Evolutionary conservation across 1,139 yeast genomes (phyloP).

Genomic region (Yamadazyma pseudoaaseri): DNA sequence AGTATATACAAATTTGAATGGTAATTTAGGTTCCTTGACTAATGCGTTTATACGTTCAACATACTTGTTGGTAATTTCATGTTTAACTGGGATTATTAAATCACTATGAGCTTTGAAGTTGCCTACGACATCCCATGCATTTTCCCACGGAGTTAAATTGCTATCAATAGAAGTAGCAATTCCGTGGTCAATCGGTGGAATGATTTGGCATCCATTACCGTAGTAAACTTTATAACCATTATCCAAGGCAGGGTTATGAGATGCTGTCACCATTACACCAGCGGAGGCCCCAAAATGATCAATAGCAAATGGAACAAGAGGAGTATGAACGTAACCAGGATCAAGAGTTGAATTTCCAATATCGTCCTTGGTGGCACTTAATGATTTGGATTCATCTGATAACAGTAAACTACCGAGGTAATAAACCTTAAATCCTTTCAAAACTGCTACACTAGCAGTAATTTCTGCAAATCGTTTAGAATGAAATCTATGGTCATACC

Average conservation of each 20-base stretch:
- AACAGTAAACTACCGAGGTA: constrained; percentile 47
- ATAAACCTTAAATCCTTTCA: constrained; percentile 68
- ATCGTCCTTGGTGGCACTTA: constrained; percentile 10
- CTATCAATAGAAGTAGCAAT: constrained; percentile 64
- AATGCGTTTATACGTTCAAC: constrained; percentile 30
- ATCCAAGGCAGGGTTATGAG: constrained; percentile 91
- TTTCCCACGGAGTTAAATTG: constrained; percentile 62
- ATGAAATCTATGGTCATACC: constrained; percentile 88
- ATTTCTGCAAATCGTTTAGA: constrained; percentile 78
- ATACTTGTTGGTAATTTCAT: constrained; percentile 36
- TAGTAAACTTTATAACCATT: constrained; percentile 96
- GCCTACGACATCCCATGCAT: constrained; percentile 48
- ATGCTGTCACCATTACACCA: constrained; percentile 96
- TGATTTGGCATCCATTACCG: constrained; percentile 91
- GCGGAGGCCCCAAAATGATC: constrained; percentile 62
- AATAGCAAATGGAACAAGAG: constrained; percentile 87
- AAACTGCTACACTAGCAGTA: constrained; percentile 70
- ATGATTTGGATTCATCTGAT: constrained; percentile 30
- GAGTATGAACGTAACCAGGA: constrained; percentile 68
- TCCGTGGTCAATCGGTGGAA: constrained; percentile 81
- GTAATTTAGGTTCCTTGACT: constrained; percentile 18
- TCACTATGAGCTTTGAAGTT: constrained; percentile 25
- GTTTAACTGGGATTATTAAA: constrained; percentile 26
- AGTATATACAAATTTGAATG: constrained; percentile 68
- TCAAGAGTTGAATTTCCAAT: constrained; percentile 8